Percentiles rank a stretch among this genome's conserved stretches.
Conservation (phyloP, 345 rosid species). For the Moricandia arvensis region DNA sequence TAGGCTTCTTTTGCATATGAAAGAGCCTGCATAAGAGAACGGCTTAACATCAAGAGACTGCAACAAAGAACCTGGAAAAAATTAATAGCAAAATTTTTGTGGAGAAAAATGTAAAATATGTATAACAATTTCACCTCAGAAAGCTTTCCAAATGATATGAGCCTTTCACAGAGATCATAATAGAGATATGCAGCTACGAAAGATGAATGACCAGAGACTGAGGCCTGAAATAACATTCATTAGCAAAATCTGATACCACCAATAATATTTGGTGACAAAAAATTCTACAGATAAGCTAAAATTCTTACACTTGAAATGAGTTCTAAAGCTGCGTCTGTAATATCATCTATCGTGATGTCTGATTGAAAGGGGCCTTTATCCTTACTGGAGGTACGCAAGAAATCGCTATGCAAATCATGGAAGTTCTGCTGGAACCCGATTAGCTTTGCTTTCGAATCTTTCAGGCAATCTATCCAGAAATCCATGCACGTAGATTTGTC, state of each 20-base stretch:
- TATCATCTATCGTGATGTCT: slow-evolving; percentile 47
- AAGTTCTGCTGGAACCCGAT: slow-evolving; percentile 67
- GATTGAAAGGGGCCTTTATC: slow-evolving; percentile 36
- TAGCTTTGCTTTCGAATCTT: slow-evolving; percentile 53
- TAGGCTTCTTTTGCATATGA: slow-evolving; percentile 75
- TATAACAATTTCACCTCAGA: slow-evolving; percentile 60
- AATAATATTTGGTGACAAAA: neutral
- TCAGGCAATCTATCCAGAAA: slow-evolving; percentile 69
- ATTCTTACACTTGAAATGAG: slow-evolving; percentile 67
- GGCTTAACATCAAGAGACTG: slow-evolving; percentile 16
- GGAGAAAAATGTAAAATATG: slow-evolving; percentile 6
- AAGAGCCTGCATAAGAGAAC: slow-evolving; percentile 60
- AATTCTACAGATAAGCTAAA: neutral
- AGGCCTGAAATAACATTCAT: slow-evolving; percentile 46
- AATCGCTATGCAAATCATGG: slow-evolving; percentile 38
- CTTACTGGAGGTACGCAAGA: slow-evolving; percentile 27
- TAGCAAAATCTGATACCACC: slow-evolving; percentile 9
- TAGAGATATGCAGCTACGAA: slow-evolving; percentile 73
- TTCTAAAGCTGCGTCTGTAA: slow-evolving; percentile 56
- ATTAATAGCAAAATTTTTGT: neutral
- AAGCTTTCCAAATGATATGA: slow-evolving; percentile 53
- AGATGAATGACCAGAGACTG: slow-evolving; percentile 48
- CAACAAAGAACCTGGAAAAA: slow-evolving; percentile 21
- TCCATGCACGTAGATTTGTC: slow-evolving; percentile 48
- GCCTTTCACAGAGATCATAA: slow-evolving; percentile 76